phyloP scores from a whole-genome alignment of 140 eudicot species.

The Flaveria floridana region DNA sequence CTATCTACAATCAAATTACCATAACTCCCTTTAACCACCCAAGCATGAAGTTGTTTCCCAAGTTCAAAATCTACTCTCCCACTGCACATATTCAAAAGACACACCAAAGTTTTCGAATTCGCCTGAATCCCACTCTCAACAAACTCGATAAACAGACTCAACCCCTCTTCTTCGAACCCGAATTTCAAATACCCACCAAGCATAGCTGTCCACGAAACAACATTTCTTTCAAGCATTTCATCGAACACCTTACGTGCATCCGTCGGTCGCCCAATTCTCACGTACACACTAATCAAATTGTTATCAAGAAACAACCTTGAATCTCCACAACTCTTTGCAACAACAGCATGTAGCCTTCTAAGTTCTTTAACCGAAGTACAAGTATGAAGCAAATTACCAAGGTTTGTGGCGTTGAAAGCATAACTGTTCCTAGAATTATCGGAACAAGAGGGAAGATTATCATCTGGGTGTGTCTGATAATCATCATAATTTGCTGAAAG shows the following conservation, averaged over 20 bases:
- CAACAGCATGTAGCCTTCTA: constrained; percentile 44
- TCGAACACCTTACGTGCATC: constrained; percentile 79
- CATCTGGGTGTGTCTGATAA: constrained; percentile 32
- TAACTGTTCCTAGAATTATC: not conserved
- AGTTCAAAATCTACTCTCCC: constrained; percentile 50
- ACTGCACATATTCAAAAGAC: constrained; percentile 61
- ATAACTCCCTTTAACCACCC: constrained; percentile 46
- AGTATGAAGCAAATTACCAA: constrained; percentile 45
- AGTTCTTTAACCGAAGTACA: constrained; percentile 43
- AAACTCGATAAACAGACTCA: constrained; percentile 46
- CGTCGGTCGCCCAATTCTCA: constrained; percentile 42
- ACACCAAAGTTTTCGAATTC: constrained; percentile 63
- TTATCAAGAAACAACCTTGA: constrained; percentile 43
- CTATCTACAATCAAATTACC: constrained; percentile 61
- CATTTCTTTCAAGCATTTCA: constrained; percentile 57
- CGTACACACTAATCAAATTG: constrained; percentile 63
- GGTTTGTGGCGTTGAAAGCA: constrained; percentile 5
- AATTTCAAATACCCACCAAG: constrained; percentile 67
- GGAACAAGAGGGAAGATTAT: constrained; percentile 23
- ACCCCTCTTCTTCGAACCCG: constrained; percentile 55
- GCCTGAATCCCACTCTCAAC: constrained; percentile 42
- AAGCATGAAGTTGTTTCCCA: constrained; percentile 69
- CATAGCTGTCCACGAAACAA: constrained; percentile 93
- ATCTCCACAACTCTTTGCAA: constrained; percentile 32
- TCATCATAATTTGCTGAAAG: constrained; percentile 3